Evolutionary conservation across 1,139 yeast genomes (phyloP), one percentile per base, ranked within the genome.

Genomic region (Meyerozyma carpophila): DNA sequence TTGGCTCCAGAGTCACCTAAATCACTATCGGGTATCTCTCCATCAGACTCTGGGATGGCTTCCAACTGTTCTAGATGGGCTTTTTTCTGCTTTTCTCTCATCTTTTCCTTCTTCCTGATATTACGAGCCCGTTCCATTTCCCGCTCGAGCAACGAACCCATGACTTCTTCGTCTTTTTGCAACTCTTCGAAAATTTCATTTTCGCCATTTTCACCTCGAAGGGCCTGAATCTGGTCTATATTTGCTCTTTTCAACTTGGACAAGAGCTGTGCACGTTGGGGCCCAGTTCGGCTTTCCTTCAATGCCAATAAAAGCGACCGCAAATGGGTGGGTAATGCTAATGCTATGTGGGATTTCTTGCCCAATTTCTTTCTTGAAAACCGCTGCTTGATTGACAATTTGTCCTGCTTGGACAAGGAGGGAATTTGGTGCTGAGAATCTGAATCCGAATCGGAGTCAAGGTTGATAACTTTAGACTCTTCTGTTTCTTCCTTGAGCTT

Each of bases 101-200:
- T 48, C 47, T 75, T 70, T 45, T 79, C 87, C 44, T 70, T 73
- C 52, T 71, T 75, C 45, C 82, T 68, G 28, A 77, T 69, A 42
- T 66, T 70, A 53, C 79, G 63, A 28, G 68, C 77, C 49, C 82
- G 67, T 49, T 75, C 76, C 53, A 80, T 72, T 55, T 84, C 91
- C 46, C 78, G 72, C 51, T 84, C 89, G 50, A 84, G 66, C 39
- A 84, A 65, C 47, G 68, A 61, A 3, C 73, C 74, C 73, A 69
- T 68, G 20, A 65, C 61, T 42, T 69, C 74, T 41, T 69, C 75
- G 42, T 69, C 73, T 50, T 68, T 62, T 44, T 70, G 70, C 39
- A 69, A 56, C 45, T 69, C 74, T 41, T 64, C 63, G 36, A 62
- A 49, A 8, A 62, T 50, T 25, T 62, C 67, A 28, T 60, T 53